Evolutionary conservation across 805 yeast genomes (phyloP).

Genomic region (Saturnispora sanitii): DNA sequence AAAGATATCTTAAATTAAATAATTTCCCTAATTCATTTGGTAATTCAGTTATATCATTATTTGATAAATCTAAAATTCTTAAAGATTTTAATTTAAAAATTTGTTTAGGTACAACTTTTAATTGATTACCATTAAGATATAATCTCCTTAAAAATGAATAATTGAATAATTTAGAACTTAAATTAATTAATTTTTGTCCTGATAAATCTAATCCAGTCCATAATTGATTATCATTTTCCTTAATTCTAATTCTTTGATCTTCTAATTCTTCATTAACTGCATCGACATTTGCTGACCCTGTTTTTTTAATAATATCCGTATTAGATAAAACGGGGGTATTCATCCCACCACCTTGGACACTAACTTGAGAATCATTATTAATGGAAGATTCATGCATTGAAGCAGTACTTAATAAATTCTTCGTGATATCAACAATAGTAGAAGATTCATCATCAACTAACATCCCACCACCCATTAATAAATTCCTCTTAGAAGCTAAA

Average conservation of each 20-base stretch:
- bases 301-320: slow-evolving; percentile 24
- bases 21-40: slow-evolving; percentile 82
- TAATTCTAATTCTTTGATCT: slow-evolving; percentile 51
- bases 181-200: slow-evolving; percentile 69
- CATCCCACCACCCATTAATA: slow-evolving; percentile 27
- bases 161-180: slow-evolving; percentile 67
- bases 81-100: slow-evolving; percentile 62
- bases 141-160: slow-evolving; percentile 80
- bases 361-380: not conserved
- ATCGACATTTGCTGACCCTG: slow-evolving; percentile 22
- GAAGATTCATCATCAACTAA: slow-evolving; percentile 11
- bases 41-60: slow-evolving; percentile 58
- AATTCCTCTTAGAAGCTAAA: slow-evolving; percentile 41
- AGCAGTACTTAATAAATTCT: slow-evolving; percentile 21
- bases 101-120: slow-evolving; percentile 55
- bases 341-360: slow-evolving; percentile 24
- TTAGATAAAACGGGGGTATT: slow-evolving; percentile 30
- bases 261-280: slow-evolving; percentile 52
- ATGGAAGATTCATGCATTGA: not conserved
- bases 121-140: slow-evolving; percentile 77
- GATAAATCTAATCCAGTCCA: slow-evolving; percentile 93
- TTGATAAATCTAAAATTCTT: slow-evolving; percentile 77
- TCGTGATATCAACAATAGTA: slow-evolving; percentile 34
- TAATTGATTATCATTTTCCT: slow-evolving; percentile 60
- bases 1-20: slow-evolving; percentile 68